Conservation (phyloP, 257 asterid species). For the Salvia hispanica region DNA sequence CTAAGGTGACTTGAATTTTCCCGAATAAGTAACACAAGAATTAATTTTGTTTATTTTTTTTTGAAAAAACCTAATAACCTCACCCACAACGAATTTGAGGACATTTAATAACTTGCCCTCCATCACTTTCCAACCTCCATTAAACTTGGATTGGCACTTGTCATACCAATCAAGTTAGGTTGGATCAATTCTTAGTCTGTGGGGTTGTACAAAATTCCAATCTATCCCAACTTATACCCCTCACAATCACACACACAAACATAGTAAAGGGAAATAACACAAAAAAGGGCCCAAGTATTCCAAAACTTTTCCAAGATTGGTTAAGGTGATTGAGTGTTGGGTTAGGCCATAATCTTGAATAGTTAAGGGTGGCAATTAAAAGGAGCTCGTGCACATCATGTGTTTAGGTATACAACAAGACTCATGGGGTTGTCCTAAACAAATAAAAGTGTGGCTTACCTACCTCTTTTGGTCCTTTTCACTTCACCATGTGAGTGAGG, state of each 20-base stretch:
- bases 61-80: background rate
- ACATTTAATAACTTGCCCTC: slow-evolving; percentile 33
- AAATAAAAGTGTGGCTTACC: slow-evolving; percentile 43
- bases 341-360: slow-evolving; percentile 48
- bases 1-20: no score
- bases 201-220: slow-evolving; percentile 26
- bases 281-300: slow-evolving; percentile 9
- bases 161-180: slow-evolving; percentile 44
- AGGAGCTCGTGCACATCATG: slow-evolving; percentile 57
- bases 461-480: slow-evolving; percentile 52
- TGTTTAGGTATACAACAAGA: slow-evolving; percentile 67
- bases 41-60: no score
- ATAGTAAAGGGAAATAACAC: slow-evolving; percentile 23
- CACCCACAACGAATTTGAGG: slow-evolving; percentile 1
- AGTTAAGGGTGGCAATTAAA: slow-evolving; percentile 57
- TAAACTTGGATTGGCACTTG: slow-evolving; percentile 43
- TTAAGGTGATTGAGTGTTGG: slow-evolving; percentile 26
- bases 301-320: slow-evolving; percentile 26
- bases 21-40: no score
- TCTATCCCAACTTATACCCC: slow-evolving; percentile 33
- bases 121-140: slow-evolving; percentile 24
- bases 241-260: slow-evolving; percentile 21
- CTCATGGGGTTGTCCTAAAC: slow-evolving; percentile 63
- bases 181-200: slow-evolving; percentile 26
- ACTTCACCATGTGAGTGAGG: slow-evolving; percentile 58